Percentiles rank a stretch among this genome's conserved stretches.
These are phyloP conservation scores for Antrodiella citrinella DNA, from an alignment of 768 basidiomycete genomes.

Conservation along the genomic window DNA sequence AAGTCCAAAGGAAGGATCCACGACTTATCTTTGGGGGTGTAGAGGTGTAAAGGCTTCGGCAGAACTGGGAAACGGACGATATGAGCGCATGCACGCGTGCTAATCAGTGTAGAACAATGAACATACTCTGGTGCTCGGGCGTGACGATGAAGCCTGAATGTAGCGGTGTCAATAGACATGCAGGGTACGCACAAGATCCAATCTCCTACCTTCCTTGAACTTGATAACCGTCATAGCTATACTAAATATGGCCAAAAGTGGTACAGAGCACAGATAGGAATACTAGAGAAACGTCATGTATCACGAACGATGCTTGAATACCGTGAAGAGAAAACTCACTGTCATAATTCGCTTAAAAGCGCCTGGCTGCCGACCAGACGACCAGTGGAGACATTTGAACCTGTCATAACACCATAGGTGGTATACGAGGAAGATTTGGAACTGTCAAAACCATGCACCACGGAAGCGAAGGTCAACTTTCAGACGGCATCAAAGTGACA, in stretches of 20 bases:
- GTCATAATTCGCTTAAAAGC: slow-evolving; percentile 88
- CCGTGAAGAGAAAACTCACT: slow-evolving; percentile 38
- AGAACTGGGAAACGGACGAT: slow-evolving; percentile 22
- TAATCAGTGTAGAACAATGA: slow-evolving; percentile 14
- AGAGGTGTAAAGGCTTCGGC: slow-evolving; percentile 48
- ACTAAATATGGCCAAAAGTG: slow-evolving; percentile 56
- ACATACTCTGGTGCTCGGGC: slow-evolving; percentile 26
- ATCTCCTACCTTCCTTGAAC: slow-evolving; percentile 66
- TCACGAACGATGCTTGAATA: no score
- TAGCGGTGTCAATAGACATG: no score
- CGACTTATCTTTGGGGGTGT: slow-evolving; percentile 33
- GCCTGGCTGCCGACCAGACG: slow-evolving; percentile 68
- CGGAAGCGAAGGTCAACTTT: neutral
- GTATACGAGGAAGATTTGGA: slow-evolving; percentile 54
- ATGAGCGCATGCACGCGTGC: neutral
- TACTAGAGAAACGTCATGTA: slow-evolving; percentile 37
- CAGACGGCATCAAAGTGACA: no score
- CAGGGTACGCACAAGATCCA: no score
- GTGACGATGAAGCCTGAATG: slow-evolving; percentile 34
- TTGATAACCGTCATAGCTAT: slow-evolving; percentile 57
- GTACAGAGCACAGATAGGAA: slow-evolving; percentile 69
- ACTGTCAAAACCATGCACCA: slow-evolving; percentile 26
- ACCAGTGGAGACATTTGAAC: slow-evolving; percentile 70
- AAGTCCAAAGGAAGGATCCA: slow-evolving; percentile 69
- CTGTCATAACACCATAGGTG: slow-evolving; percentile 80